Evolutionary conservation across 768 basidiomycete species (phyloP), one percentile per base, ranked within the genome.

Genomic region (Boletus edulis): DNA sequence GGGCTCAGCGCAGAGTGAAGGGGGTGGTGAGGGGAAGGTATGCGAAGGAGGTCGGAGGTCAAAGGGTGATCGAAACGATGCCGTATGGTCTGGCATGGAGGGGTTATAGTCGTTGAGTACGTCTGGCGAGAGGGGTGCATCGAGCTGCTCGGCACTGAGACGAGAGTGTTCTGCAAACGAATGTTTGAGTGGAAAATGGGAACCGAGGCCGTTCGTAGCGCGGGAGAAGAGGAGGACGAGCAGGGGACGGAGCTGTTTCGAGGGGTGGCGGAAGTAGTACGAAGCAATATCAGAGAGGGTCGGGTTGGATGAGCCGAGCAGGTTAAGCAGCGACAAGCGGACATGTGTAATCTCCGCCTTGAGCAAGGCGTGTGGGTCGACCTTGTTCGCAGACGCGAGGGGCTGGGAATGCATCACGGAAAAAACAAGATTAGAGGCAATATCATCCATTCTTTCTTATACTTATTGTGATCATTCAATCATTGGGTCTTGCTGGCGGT

Each of bases 61-160:
- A 57, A 87, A 84, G 5, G 83, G 77, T 12, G 76, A 70, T 51
- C 76, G 67, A 68, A 94, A 93, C 1, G 89, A 87, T 20, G 81
- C 70, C 24, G 87, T 85, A 56, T 85, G 75, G 72, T 92, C 87
- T 5, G 88, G 83, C 87, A 94, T 91, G 65, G 76, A 82, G 3
- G 92, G 91, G 70, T 98, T 94, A 78, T 85, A 91, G 73, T 98
- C 94, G 70, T 92, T 88, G 62, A 98, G 78, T n/a, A 94, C 88
- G 69, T 89, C 88, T 8, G 88, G 78, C 49, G 83, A 84, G 58
- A 98, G 76, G 18, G 92, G 86, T 46, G 83, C 78, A 74, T 98
- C 86, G 55, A 96, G 78, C 65, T 84, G 83, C 14, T 83, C 77
- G 34, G 79, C 64, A 18, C 75, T 75, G 45, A 84, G 81, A 32